Evolutionary conservation across 306 rosid genomes (phyloP).

Genomic region (Pachyrhizus erosus): DNA sequence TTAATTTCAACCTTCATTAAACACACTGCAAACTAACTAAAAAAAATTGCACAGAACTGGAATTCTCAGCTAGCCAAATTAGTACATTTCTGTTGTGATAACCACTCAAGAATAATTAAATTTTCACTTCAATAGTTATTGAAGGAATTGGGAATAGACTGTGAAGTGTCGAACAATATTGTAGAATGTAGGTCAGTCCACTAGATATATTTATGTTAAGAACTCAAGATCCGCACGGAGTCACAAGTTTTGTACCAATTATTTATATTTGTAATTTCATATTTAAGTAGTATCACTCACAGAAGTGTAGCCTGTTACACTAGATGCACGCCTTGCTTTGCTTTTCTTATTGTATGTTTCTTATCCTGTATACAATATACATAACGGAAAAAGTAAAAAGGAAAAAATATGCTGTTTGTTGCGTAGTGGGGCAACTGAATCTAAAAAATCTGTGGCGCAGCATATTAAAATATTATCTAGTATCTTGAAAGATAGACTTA

Average conservation of each 20-base stretch:
- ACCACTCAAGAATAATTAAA: background rate
- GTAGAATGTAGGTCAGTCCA: background rate
- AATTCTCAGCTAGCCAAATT: background rate
- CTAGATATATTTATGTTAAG: background rate
- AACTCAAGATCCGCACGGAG: background rate
- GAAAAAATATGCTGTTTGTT: background rate
- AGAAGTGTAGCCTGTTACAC: background rate
- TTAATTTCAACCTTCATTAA: slow-evolving; percentile 10
- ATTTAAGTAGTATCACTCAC: background rate
- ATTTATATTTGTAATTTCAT: background rate
- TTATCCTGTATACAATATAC: background rate
- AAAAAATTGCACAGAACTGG: background rate
- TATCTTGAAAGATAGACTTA: background rate
- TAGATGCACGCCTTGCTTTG: background rate
- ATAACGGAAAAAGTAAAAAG: too few relatives aligned
- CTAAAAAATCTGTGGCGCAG: background rate
- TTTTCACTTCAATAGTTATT: background rate
- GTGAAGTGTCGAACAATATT: background rate
- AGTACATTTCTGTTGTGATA: background rate
- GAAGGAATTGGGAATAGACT: slow-evolving; percentile 4
- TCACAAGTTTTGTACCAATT: background rate
- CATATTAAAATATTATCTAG: background rate
- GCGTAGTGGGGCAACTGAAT: slow-evolving; percentile 13
- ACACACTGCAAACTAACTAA: background rate
- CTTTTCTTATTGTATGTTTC: background rate